phyloP scores from a whole-genome alignment of 495 filamentous ascomycete genomes.

The Podospora sp. region DNA sequence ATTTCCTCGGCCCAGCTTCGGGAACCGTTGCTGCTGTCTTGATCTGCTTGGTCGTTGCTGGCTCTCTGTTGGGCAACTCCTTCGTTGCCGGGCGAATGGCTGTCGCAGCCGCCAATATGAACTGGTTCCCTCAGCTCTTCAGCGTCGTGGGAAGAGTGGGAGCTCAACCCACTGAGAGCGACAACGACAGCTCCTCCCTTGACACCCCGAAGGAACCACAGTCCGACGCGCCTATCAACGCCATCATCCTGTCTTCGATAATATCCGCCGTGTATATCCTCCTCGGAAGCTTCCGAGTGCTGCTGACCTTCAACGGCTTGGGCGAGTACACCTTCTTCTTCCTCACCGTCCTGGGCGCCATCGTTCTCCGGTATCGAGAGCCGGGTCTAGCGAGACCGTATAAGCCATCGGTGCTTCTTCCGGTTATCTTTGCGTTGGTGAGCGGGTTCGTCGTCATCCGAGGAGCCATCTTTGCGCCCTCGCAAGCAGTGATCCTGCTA shows the following conservation, averaged over 20 bases:
- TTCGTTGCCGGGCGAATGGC: slow-evolving; percentile 61
- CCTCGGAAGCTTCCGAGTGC: slow-evolving; percentile 57
- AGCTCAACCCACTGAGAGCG: not conserved
- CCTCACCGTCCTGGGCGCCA: slow-evolving; percentile 55
- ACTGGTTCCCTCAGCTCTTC: slow-evolving; percentile 53
- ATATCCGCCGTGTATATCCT: slow-evolving; percentile 57
- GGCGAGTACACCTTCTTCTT: slow-evolving; percentile 63
- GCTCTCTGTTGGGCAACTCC: slow-evolving; percentile 58
- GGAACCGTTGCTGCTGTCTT: slow-evolving; percentile 51
- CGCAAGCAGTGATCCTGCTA: slow-evolving; percentile 49
- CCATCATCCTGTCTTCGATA: slow-evolving; percentile 50
- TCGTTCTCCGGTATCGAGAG: slow-evolving; percentile 54
- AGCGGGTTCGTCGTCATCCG: slow-evolving; percentile 58
- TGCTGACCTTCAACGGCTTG: slow-evolving; percentile 60
- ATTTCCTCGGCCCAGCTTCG: slow-evolving; percentile 51
- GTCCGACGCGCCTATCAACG: slow-evolving; percentile 54
- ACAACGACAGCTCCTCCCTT: not conserved
- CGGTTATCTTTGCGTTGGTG: slow-evolving; percentile 51
- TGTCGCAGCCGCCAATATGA: slow-evolving; percentile 55
- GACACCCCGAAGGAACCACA: slow-evolving; percentile 2
- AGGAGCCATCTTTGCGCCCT: slow-evolving; percentile 55
- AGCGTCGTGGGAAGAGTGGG: slow-evolving; percentile 45
- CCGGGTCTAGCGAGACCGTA: slow-evolving; percentile 51
- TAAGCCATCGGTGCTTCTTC: slow-evolving; percentile 49
- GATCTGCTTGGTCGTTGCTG: slow-evolving; percentile 56